Conservation (phyloP, 257 asterid species). For the Leptodermis oblonga region DNA sequence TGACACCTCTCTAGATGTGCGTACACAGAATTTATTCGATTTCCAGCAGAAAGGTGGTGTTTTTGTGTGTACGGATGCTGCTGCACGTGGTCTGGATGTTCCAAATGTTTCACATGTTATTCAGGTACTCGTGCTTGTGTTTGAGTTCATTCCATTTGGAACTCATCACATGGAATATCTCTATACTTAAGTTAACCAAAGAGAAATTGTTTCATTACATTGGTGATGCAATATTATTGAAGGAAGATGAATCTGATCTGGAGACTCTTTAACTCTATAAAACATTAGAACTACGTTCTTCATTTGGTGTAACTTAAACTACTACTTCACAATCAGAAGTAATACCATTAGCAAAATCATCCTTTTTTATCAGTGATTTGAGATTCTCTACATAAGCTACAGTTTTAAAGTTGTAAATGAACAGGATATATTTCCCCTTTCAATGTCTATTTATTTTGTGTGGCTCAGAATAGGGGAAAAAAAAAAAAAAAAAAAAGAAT, state of each 20-base stretch:
- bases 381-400: too few species aligned
- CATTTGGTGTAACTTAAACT: background rate
- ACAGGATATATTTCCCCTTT: too few species aligned
- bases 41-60: conserved; percentile 90
- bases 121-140: conserved; percentile 47
- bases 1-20: conserved; percentile 66
- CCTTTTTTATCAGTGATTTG: too few species aligned
- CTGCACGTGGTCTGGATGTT: conserved; percentile 94
- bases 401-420: too few species aligned
- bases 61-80: conserved; percentile 96
- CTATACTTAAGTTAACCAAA: background rate
- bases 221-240: too few species aligned
- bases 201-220: too few species aligned
- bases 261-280: too few species aligned
- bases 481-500: too few species aligned
- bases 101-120: conserved; percentile 89
- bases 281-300: too few species aligned
- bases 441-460: too few species aligned
- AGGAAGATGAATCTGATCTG: background rate
- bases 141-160: background rate
- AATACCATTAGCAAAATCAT: background rate
- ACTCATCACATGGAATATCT: background rate
- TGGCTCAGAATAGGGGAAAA: too few species aligned
- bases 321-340: background rate
- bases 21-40: conserved; percentile 55